A percentile compares a stretch with the other conserved stretches of the same genome.
phyloP scores from a whole-genome alignment of 2,329 filamentous ascomycete genomes.

The Dendrostoma leiphaemia region DNA sequence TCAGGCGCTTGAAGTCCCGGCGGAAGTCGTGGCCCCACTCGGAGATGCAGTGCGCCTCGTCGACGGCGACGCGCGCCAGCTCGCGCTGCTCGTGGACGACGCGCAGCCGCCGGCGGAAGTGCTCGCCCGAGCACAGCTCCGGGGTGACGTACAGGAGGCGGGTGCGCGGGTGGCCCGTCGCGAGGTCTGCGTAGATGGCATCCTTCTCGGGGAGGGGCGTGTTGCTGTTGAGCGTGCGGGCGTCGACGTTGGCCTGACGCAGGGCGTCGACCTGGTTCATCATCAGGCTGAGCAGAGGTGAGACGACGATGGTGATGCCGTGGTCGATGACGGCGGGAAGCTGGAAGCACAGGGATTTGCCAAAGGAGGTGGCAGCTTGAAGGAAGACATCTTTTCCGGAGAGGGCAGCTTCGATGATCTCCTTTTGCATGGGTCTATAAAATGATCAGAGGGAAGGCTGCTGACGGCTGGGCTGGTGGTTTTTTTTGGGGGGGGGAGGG shows the following conservation, averaged over 20 bases:
- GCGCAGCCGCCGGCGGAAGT: slow-evolving; percentile 72
- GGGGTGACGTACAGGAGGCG: slow-evolving; percentile 91
- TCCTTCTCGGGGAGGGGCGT: slow-evolving; percentile 65
- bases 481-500: background rate
- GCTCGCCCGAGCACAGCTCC: slow-evolving; percentile 75
- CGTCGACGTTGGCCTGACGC: slow-evolving; percentile 69
- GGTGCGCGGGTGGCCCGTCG: slow-evolving; percentile 80
- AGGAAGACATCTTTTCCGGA: slow-evolving; percentile 88
- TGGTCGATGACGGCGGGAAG: slow-evolving; percentile 83
- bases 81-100: slow-evolving; percentile 77
- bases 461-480: background rate
- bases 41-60: slow-evolving; percentile 95
- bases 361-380: slow-evolving; percentile 87
- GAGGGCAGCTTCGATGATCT: slow-evolving; percentile 81
- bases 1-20: slow-evolving; percentile 83
- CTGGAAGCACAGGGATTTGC: slow-evolving; percentile 92
- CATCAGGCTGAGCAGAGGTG: slow-evolving; percentile 87
- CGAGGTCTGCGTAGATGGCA: slow-evolving; percentile 74
- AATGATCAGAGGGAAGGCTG: background rate
- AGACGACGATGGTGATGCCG: slow-evolving; percentile 89
- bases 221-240: slow-evolving; percentile 84
- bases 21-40: slow-evolving; percentile 99
- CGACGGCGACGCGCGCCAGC: slow-evolving; percentile 83
- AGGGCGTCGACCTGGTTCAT: slow-evolving; percentile 90
- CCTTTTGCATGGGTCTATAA: slow-evolving; percentile 73